Percentiles rank a stretch among this genome's conserved stretches.
phyloP scores from a whole-genome alignment of 352 stramenopile species.

The Phytophthora macrochlamydospora region DNA sequence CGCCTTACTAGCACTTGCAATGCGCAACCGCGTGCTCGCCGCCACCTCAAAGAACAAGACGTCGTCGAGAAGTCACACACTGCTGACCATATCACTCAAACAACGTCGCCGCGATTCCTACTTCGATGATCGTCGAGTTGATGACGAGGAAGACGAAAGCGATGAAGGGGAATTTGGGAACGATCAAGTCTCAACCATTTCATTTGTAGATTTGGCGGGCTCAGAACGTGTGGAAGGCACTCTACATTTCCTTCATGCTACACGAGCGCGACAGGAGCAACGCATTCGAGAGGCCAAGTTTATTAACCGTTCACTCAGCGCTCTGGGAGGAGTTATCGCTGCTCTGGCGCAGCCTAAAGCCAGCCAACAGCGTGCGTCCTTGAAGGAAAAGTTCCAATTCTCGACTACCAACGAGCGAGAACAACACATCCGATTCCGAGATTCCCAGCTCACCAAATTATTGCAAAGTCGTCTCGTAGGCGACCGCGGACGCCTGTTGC shows the following conservation, averaged over 20 bases:
- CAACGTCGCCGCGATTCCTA: constrained; percentile 3
- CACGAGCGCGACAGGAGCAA: constrained; percentile 54
- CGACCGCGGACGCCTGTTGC: constrained; percentile 46
- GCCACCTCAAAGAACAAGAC: constrained; percentile 68
- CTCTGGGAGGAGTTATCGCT: constrained; percentile 69
- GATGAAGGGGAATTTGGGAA: constrained; percentile 7
- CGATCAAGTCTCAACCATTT: constrained; percentile 43
- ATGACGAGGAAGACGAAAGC: constrained; percentile 17
- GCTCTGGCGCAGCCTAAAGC: constrained; percentile 46
- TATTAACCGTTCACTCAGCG: constrained; percentile 76
- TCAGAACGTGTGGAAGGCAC: constrained; percentile 67
- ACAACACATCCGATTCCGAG: constrained; percentile 65
- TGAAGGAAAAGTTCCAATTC: constrained; percentile 9
- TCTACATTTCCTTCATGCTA: constrained; percentile 57
- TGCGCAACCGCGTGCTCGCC: constrained; percentile 58
- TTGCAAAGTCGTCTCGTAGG: constrained; percentile 57
- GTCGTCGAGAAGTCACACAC: constrained; percentile 71
- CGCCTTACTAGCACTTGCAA: constrained; percentile 48
- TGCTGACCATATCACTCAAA: constrained; percentile 66
- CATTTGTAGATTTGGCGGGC: constrained; percentile 75
- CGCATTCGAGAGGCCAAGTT: constrained; percentile 81
- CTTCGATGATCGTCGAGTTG: constrained; percentile 9
- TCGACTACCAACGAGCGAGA: constrained; percentile 13
- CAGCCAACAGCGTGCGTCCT: background rate
- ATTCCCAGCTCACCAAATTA: constrained; percentile 78